Evolutionary conservation across 805 yeast genomes (phyloP).

Genomic region (Ogataea nakhonphanomensis): DNA sequence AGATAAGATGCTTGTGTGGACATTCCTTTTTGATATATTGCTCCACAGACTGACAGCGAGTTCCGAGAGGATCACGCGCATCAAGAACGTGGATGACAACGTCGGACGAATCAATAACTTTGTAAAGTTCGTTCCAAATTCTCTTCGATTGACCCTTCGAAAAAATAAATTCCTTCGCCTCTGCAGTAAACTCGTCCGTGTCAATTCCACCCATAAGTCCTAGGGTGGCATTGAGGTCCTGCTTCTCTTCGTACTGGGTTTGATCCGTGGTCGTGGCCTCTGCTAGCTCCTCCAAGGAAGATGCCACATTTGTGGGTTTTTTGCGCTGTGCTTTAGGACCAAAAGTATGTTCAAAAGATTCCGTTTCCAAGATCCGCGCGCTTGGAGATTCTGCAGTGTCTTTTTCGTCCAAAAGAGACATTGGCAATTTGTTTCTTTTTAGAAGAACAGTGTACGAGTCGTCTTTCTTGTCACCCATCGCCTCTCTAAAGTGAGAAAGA

Average conservation of each 20-base stretch:
- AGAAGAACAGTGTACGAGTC: slow-evolving; percentile 83
- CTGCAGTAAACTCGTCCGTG: slow-evolving; percentile 81
- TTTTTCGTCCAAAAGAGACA: slow-evolving; percentile 89
- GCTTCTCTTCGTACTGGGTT: slow-evolving; percentile 65
- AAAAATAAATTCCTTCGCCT: slow-evolving; percentile 93
- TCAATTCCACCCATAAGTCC: slow-evolving; percentile 75
- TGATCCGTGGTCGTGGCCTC: slow-evolving; percentile 53
- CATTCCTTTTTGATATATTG: slow-evolving; percentile 90
- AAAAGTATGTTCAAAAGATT: slow-evolving; percentile 73
- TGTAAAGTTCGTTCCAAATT: slow-evolving; percentile 96
- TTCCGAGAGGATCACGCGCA: slow-evolving; percentile 97
- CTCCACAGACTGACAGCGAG: slow-evolving; percentile 91
- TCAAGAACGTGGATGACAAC: slow-evolving; percentile 95
- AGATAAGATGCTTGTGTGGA: slow-evolving; percentile 93
- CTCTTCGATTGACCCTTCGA: slow-evolving; percentile 97
- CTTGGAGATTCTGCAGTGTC: slow-evolving; percentile 74
- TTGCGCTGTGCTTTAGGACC: slow-evolving; percentile 96
- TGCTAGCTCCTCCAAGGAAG: slow-evolving; percentile 80
- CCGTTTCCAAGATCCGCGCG: slow-evolving; percentile 82
- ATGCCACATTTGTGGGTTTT: slow-evolving; percentile 73
- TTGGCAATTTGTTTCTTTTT: slow-evolving; percentile 88
- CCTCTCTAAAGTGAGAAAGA: slow-evolving; percentile 87
- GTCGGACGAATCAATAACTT: slow-evolving; percentile 96
- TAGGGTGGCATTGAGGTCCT: slow-evolving; percentile 67
- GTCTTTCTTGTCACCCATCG: slow-evolving; percentile 78